phyloP scores from a whole-genome alignment of 805 yeast genomes.

The Metschnikowia gelsemii region DNA sequence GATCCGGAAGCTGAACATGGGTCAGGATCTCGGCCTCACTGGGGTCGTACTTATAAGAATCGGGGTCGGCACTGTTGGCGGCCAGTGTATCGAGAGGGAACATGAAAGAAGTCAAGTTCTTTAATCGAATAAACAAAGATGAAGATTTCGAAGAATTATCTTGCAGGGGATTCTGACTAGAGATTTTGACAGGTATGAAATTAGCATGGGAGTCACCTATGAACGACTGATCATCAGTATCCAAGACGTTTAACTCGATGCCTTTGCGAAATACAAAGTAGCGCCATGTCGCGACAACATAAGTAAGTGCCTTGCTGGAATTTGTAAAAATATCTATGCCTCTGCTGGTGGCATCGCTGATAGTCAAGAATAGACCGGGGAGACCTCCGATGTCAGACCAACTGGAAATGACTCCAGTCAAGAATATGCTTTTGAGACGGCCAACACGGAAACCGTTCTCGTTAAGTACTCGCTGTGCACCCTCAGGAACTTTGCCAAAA shows the following conservation, averaged over 20 bases:
- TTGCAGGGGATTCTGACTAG: constrained; percentile 2
- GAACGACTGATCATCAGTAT: constrained; percentile 29
- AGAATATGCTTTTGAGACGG: constrained; percentile 61
- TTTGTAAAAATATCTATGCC: constrained; percentile 54
- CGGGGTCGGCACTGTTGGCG: constrained; percentile 39
- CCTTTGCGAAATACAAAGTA: constrained; percentile 82
- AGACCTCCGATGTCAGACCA: constrained; percentile 90
- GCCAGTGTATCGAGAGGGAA: constrained; percentile 51
- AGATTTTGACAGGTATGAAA: constrained; percentile 39
- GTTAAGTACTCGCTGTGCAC: constrained; percentile 72
- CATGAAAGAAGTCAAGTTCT: constrained; percentile 50
- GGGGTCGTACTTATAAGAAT: constrained; percentile 38
- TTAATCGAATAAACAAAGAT: constrained; percentile 21
- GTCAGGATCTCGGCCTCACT: constrained; percentile 39
- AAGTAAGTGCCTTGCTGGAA: constrained; percentile 33
- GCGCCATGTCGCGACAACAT: constrained; percentile 78
- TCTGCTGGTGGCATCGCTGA: constrained; percentile 72
- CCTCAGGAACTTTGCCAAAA: constrained; percentile 83
- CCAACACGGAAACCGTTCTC: constrained; percentile 59
- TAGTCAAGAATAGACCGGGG: constrained; percentile 83
- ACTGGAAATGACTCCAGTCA: constrained; percentile 66
- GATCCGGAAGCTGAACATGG: constrained; percentile 34
- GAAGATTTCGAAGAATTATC: neutral
- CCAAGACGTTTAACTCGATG: constrained; percentile 45
- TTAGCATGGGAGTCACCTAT: constrained; percentile 38